phyloP scores from a whole-genome alignment of 352 stramenopile genomes.

The Bremia lactucae region DNA sequence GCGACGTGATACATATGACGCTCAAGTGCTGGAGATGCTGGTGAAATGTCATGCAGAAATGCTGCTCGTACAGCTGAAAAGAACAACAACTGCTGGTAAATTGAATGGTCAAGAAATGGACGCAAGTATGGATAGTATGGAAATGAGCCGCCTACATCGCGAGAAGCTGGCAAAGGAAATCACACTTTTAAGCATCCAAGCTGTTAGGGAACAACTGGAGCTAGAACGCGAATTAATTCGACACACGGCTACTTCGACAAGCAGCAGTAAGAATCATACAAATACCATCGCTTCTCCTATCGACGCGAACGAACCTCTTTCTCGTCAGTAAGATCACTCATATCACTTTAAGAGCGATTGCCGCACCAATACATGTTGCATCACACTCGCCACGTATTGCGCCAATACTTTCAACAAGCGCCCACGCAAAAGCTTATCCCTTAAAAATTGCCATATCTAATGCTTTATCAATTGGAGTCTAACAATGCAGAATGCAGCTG shows the following conservation, averaged over 20 bases:
- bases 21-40: slow-evolving; percentile 24
- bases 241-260: slow-evolving; percentile 19
- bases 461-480: slow-evolving; percentile 24
- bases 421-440: slow-evolving; percentile 17
- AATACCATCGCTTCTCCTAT: slow-evolving; percentile 15
- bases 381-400: background rate
- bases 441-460: slow-evolving; percentile 27
- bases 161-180: slow-evolving; percentile 20
- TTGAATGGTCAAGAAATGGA: slow-evolving; percentile 5
- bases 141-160: slow-evolving; percentile 11
- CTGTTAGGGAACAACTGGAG: slow-evolving; percentile 22
- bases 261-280: slow-evolving; percentile 25
- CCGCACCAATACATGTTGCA: background rate
- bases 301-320: slow-evolving; percentile 18
- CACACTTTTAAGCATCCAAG: slow-evolving; percentile 17
- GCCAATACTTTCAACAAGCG: background rate
- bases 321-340: too few relatives aligned
- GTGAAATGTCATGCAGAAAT: slow-evolving; percentile 28
- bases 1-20: slow-evolving; percentile 17
- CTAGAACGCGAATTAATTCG: slow-evolving; percentile 27
- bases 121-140: slow-evolving; percentile 4
- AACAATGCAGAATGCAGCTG: slow-evolving; percentile 24
- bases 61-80: slow-evolving; percentile 11
- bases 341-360: too few relatives aligned
- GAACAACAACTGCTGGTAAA: slow-evolving; percentile 3